These are phyloP conservation scores for Fulvia fulva DNA, from an alignment of 2,329 filamentous ascomycete species.

Conservation along the genomic window DNA sequence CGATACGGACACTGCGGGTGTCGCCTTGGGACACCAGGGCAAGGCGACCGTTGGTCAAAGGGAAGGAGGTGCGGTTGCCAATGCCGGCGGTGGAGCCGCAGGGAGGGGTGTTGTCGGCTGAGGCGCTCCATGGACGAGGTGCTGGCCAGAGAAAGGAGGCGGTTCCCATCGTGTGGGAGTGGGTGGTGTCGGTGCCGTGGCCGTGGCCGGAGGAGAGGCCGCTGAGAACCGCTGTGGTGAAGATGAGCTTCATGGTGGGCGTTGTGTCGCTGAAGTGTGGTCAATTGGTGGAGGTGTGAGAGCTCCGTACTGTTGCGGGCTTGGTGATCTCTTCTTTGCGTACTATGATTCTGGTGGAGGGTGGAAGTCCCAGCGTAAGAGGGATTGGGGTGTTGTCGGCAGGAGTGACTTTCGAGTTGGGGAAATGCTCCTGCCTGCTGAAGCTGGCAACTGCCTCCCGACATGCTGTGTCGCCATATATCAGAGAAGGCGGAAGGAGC, in stretches of 20 bases:
- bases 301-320: no score
- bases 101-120: slow-evolving; percentile 54
- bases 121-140: slow-evolving; percentile 54
- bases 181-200: background rate
- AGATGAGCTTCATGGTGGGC: background rate
- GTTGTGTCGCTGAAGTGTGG: background rate
- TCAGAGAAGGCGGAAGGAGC: background rate
- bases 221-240: background rate
- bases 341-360: no score
- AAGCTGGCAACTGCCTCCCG: background rate
- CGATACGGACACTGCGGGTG: slow-evolving; percentile 52
- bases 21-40: slow-evolving; percentile 56
- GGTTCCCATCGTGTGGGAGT: slow-evolving; percentile 9
- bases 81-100: slow-evolving; percentile 52
- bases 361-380: no score
- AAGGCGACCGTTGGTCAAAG: slow-evolving; percentile 52
- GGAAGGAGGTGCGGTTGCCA: slow-evolving; percentile 54
- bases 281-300: no score
- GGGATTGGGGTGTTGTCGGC: no score
- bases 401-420: no score
- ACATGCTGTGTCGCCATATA: background rate
- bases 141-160: slow-evolving; percentile 54
- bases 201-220: background rate
- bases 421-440: background rate
- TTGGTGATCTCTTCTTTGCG: no score